Conservation (phyloP, 106 monocot species). For the Dioscorea alata region DNA sequence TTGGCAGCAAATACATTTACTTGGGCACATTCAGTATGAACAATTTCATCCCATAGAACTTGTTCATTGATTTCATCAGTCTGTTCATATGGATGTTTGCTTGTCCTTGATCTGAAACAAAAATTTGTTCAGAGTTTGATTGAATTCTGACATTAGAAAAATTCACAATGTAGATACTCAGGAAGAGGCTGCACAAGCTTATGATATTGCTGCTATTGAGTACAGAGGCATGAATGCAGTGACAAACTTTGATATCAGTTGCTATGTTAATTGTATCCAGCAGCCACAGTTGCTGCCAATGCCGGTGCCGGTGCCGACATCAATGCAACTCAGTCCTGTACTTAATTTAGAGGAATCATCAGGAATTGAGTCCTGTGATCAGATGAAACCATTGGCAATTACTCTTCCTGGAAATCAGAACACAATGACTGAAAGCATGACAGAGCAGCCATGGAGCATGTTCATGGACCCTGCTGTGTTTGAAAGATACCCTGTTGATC, state of each 20-base stretch:
- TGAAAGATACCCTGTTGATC: conserved; percentile 4
- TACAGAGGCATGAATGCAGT: conserved; percentile 72
- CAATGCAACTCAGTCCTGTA: not conserved
- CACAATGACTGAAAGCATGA: not conserved
- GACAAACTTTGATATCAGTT: conserved; percentile 82
- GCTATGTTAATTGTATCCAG: conserved; percentile 28
- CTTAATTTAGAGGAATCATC: not conserved
- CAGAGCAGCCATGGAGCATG: conserved; percentile 23
- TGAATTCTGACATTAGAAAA: too few relatives aligned
- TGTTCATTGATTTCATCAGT: too few relatives aligned
- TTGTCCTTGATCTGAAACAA: too few relatives aligned
- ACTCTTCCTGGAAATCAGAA: not conserved
- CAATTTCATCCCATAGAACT: not conserved
- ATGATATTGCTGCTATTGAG: conserved; percentile 82
- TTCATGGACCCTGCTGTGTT: conserved; percentile 20
- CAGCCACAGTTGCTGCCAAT: conserved; percentile 6
- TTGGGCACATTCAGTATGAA: conserved; percentile 59
- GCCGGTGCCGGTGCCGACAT: not conserved
- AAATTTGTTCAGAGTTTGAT: too few relatives aligned
- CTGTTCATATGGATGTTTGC: too few relatives aligned
- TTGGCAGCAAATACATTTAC: conserved; percentile 70
- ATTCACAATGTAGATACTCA: conserved; percentile 49
- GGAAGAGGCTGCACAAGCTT: conserved; percentile 90
- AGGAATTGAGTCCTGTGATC: not conserved
- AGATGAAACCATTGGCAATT: not conserved